Evolutionary conservation across 345 rosid genomes (phyloP).

Genomic region (Firmiana major): DNA sequence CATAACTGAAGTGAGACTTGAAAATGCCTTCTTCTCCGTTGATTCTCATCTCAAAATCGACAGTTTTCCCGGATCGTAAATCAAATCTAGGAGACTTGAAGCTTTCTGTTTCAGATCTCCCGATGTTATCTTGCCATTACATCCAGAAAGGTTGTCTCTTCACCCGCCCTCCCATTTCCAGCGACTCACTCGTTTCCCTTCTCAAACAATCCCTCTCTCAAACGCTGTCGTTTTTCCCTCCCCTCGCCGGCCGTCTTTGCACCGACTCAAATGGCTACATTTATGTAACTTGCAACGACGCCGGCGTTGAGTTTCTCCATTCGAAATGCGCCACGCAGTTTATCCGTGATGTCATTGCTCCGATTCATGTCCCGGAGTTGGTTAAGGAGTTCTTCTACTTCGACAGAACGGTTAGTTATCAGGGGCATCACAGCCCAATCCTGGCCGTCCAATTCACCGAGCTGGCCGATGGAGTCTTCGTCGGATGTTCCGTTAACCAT

Average conservation of each 20-base stretch:
- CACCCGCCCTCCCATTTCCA: constrained; percentile 38
- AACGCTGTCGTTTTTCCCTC: constrained; percentile 64
- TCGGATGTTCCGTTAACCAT: constrained; percentile 74
- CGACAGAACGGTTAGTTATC: constrained; percentile 66
- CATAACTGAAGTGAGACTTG: background rate
- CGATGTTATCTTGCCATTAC: constrained; percentile 94
- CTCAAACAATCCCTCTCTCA: constrained; percentile 50
- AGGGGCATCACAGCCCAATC: constrained; percentile 68
- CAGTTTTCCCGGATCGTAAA: constrained; percentile 47
- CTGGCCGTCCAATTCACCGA: constrained; percentile 87
- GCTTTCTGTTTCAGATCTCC: constrained; percentile 93
- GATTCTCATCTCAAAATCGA: constrained; percentile 41
- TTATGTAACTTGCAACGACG: constrained; percentile 62
- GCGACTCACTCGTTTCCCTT: constrained; percentile 30
- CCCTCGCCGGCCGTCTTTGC: constrained; percentile 80
- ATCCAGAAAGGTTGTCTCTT: constrained; percentile 89
- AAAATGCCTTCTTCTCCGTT: constrained; percentile 39
- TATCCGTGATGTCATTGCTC: constrained; percentile 44
- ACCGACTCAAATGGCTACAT: constrained; percentile 54
- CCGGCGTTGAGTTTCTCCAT: constrained; percentile 63
- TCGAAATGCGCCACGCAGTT: constrained; percentile 37
- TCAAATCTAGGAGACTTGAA: constrained; percentile 63
- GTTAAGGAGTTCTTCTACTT: constrained; percentile 55
- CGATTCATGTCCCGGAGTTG: constrained; percentile 51
- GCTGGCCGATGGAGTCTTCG: constrained; percentile 67